Evolutionary conservation across 768 basidiomycete genomes (phyloP), one percentile per base, ranked within the genome.

Genomic region (Suillus americanus): DNA sequence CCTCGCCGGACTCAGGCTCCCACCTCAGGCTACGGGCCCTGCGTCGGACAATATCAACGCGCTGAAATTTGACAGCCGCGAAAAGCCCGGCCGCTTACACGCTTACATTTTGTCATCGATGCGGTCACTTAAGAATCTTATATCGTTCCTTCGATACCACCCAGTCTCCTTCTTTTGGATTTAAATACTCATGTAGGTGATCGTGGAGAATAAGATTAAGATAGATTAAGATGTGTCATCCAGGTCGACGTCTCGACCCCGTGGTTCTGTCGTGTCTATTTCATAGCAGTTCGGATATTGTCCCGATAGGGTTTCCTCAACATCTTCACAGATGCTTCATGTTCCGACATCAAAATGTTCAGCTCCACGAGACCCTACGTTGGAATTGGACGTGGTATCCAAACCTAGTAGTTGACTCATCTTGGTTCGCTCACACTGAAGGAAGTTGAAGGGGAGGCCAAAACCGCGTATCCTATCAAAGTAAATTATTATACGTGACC

Each of bases 11-110:
- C 14, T 53, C 64, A 20, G 18, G 46, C 25, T 38, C 60, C 57
- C 41, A 30, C 41, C n/a, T 18, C 16, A 61, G 57, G 16, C 33
- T 48, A 48, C 10, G 30, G 20, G 5, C 33, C 30, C 20, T 23
- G 13, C 37, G 9, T 23, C 56, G 23, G 56, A 40, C 16, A 18
- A 57, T 40, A 25, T 37, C 23, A 56, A 55, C 43, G 10, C 8
- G 35, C 23, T 35, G n/a, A 23, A 45, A 38, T 35, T 62, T 35
- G 60, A 62, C 62, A 62, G 40, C 41, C 46, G 48, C 61, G 64
- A 64, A 50, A 61, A 64, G 41, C 61, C 50, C 61, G 64, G 61
- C 38, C 18, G 64, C 41, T 62, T 61, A 62, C 46, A 62, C 61
- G 48, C 40, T 37, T 43, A 23, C 64, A 20, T 62, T 62, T 30